A percentile compares a stretch with the other conserved stretches of the same genome.
These are phyloP conservation scores for Rhynchosporium secalis DNA, from an alignment of 2,329 filamentous ascomycete species.

Conservation along the genomic window DNA sequence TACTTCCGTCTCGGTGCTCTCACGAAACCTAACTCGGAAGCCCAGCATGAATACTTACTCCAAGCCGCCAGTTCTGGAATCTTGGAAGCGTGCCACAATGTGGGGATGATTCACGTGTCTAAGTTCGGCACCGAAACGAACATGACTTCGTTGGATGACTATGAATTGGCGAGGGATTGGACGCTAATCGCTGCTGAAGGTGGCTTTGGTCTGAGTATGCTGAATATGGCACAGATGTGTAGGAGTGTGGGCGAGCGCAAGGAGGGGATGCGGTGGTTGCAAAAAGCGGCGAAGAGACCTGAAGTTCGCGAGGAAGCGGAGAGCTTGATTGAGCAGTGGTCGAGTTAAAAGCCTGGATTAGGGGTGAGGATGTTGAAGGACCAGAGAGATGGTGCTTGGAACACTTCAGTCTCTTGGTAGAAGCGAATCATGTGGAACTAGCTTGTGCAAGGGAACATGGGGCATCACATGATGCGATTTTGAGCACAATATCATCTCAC, in stretches of 20 bases:
- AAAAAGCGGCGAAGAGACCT: slow-evolving; percentile 24
- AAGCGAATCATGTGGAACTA: too few relatives aligned
- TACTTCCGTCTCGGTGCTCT: slow-evolving; percentile 38
- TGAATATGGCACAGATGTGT: slow-evolving; percentile 36
- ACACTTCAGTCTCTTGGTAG: too few relatives aligned
- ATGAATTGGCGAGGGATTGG: slow-evolving; percentile 38
- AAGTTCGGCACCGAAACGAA: slow-evolving; percentile 19
- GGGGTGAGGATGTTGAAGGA: neutral
- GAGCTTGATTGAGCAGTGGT: neutral
- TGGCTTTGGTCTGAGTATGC: slow-evolving; percentile 34
- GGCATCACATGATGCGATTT: too few relatives aligned
- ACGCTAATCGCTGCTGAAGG: slow-evolving; percentile 33
- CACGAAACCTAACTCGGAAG: slow-evolving; percentile 22
- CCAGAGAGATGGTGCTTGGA: neutral
- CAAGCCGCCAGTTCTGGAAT: slow-evolving; percentile 39
- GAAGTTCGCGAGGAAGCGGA: slow-evolving; percentile 21
- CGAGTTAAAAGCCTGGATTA: neutral
- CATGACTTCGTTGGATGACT: slow-evolving; percentile 25
- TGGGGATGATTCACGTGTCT: slow-evolving; percentile 34
- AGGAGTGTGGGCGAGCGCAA: slow-evolving; percentile 27
- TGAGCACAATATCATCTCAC: too few relatives aligned
- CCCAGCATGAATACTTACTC: slow-evolving; percentile 33
- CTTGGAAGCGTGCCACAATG: slow-evolving; percentile 36
- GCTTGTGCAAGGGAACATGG: too few relatives aligned
- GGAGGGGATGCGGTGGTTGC: slow-evolving; percentile 31